Evolutionary conservation across 257 asterid genomes (phyloP), one percentile per base, ranked within the genome.

Genomic region (Fraxinus excelsior): DNA sequence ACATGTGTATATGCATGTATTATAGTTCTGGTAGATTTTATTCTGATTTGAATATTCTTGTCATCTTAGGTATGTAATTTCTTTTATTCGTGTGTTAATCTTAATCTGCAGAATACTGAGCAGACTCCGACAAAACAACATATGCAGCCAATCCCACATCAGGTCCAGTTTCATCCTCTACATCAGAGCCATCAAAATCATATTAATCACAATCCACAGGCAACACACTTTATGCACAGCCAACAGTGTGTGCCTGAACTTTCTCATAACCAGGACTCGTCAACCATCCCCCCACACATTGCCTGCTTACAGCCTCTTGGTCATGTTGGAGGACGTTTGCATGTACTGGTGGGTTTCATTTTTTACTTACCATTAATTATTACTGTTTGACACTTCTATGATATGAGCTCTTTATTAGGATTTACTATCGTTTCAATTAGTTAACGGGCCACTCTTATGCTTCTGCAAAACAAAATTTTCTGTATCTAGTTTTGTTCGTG

Each of bases 191-290:
- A 88, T 79, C 94, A 88, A 67, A 94, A 87, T 78, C 91, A 87
- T 56, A 88, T 91, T 53, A 84, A 84, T 82, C 97, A 89, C 74
- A 85, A 82, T 72, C 89, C 89, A 66, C 93, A 87, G 77, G 80
- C 88, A 46, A 71, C 90, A 71, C 96, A 91, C 68, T 90, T 83
- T 78, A 80, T 93, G 82, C 92, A 88, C 75, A 85, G 82, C 84
- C 97, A 88, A 78, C 97, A 90, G 34, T 90, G 93, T 78, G 90
- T 93, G 87, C 81, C 97, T 42, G 98, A 91, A 79, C 85, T 90
- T 71, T 76, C 90, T 75, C 99, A 91, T 83, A 73, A 88, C 81
- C 93, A 91, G 82, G 96, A 93, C 78, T 83, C 95, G 13, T 78
- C 96, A 11, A 29, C 85, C 64, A 87, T 88, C 4, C 73, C 91